A percentile compares a stretch with the other conserved stretches of the same genome.
phyloP scores from a whole-genome alignment of 805 yeast species.

The Kluyveromyces aestuarii region DNA sequence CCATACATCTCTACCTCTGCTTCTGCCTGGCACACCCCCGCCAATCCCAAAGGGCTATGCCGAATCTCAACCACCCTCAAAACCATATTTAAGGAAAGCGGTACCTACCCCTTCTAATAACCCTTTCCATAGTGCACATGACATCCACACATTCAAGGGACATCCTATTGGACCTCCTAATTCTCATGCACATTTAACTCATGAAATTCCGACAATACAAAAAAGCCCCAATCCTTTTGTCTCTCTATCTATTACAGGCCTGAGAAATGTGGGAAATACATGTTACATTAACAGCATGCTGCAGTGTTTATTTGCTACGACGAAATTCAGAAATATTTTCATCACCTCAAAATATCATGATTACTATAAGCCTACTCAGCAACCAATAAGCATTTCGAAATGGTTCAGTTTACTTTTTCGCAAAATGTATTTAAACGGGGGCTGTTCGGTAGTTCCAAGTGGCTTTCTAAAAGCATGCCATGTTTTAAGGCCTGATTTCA shows the following conservation, averaged over 20 bases:
- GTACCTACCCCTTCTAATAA: neutral
- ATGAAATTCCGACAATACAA: conserved; percentile 31
- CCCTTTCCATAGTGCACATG: neutral
- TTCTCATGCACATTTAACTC: conserved; percentile 2
- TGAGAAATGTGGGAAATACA: conserved; percentile 61
- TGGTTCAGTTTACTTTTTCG: conserved; percentile 47
- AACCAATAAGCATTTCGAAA: conserved; percentile 31
- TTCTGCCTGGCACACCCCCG: conserved; percentile 10
- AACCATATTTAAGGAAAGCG: neutral
- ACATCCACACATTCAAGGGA: neutral
- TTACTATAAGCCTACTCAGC: conserved; percentile 30
- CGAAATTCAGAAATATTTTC: conserved; percentile 41
- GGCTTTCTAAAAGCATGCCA: conserved; percentile 48
- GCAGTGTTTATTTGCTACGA: conserved; percentile 56
- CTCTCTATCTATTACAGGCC: conserved; percentile 46
- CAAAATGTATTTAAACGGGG: conserved; percentile 50
- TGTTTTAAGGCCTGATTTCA: conserved; percentile 52
- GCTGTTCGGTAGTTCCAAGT: conserved; percentile 54
- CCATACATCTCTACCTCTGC: conserved; percentile 4
- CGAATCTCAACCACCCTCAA: neutral
- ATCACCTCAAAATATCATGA: conserved; percentile 35
- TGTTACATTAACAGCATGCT: conserved; percentile 70
- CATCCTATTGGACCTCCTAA: conserved; percentile 5
- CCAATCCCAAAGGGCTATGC: conserved; percentile 8
- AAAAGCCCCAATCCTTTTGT: conserved; percentile 31